phyloP scores from a whole-genome alignment of 768 basidiomycete genomes.

The Lyophyllum shimeji region DNA sequence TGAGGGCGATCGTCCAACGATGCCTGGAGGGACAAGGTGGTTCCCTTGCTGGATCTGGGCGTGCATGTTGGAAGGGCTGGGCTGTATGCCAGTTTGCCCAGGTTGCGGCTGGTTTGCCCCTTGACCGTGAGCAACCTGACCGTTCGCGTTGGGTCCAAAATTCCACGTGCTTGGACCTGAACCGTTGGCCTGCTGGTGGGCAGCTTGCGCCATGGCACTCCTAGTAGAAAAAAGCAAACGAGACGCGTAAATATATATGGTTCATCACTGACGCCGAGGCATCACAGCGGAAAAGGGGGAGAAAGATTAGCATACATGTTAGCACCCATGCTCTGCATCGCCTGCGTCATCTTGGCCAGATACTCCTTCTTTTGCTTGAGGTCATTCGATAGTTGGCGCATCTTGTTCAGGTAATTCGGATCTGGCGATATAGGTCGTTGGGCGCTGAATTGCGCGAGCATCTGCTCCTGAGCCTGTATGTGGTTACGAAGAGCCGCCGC shows the following conservation, averaged over 20 bases:
- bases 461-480: constrained; percentile 13
- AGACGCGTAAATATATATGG: background rate
- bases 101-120: constrained; percentile 10
- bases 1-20: constrained; percentile 35
- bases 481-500: constrained; percentile 1
- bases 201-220: constrained; percentile 15
- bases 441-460: constrained; percentile 3
- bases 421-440: constrained; percentile 18
- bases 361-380: constrained; percentile 37
- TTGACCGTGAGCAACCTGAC: constrained; percentile 6
- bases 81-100: constrained; percentile 16
- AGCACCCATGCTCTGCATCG: constrained; percentile 25
- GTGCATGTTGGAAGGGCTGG: constrained; percentile 32
- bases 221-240: constrained; percentile 1
- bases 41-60: constrained; percentile 24
- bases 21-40: constrained; percentile 26
- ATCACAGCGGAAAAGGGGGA: background rate
- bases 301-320: constrained; percentile 29
- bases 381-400: constrained; percentile 23
- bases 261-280: background rate
- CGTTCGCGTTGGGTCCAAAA: background rate
- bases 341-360: constrained; percentile 32
- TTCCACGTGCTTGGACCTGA: constrained; percentile 17
- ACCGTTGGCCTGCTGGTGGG: constrained; percentile 22
- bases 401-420: constrained; percentile 19